phyloP scores from a whole-genome alignment of 306 rosid genomes.

The Medicago lupulina region DNA sequence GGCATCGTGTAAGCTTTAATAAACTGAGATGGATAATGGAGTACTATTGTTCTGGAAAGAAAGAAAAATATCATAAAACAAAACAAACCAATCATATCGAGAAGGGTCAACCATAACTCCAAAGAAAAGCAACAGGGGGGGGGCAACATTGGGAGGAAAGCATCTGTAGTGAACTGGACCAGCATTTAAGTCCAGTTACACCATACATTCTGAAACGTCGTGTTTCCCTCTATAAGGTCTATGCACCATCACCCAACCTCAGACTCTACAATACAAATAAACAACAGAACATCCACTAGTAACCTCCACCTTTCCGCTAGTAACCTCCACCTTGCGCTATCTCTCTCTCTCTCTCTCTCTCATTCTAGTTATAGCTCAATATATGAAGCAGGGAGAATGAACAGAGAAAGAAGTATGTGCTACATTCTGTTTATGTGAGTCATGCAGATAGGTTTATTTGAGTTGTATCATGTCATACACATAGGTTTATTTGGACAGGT shows the following conservation, averaged over 20 bases:
- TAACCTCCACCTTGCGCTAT: background rate
- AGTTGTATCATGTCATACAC: slow-evolving; percentile 12
- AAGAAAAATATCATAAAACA: slow-evolving; percentile 10
- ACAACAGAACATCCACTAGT: background rate
- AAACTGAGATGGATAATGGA: slow-evolving; percentile 23
- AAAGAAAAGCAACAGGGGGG: slow-evolving; percentile 15
- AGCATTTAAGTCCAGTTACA: slow-evolving; percentile 3
- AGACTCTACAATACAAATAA: slow-evolving; percentile 12
- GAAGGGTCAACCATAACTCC: background rate
- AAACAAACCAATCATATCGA: slow-evolving; percentile 29
- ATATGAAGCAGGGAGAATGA: background rate
- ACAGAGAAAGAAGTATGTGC: background rate
- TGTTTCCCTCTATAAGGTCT: slow-evolving; percentile 7
- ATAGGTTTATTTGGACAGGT: slow-evolving; percentile 3
- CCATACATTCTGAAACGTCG: background rate
- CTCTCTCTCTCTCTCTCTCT: too few species aligned
- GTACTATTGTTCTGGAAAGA: background rate
- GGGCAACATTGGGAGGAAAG: slow-evolving; percentile 6
- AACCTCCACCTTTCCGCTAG: background rate
- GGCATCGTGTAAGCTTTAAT: background rate
- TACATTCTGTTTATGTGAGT: slow-evolving; percentile 1
- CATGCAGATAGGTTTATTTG: background rate
- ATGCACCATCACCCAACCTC: slow-evolving; percentile 10
- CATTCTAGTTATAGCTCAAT: slow-evolving; percentile 9
- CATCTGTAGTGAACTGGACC: background rate